A percentile compares a stretch with the other conserved stretches of the same genome.
phyloP scores from a whole-genome alignment of 306 rosid species.

The Luffa aegyptiaca region DNA sequence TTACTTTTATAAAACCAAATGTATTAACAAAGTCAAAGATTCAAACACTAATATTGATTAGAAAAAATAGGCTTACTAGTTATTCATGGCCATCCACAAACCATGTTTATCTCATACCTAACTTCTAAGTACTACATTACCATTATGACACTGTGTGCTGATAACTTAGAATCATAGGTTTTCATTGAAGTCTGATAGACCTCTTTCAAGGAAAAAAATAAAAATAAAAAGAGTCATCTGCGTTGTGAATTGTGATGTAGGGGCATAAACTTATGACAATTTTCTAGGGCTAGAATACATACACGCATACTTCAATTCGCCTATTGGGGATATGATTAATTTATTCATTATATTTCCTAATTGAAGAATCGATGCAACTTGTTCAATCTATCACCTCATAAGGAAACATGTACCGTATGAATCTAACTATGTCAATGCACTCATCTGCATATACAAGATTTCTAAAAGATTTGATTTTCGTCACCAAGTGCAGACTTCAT shows the following conservation, averaged over 20 bases:
- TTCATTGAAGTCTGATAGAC: not conserved
- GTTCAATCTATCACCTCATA: not conserved
- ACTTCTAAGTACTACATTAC: not conserved
- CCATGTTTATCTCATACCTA: not conserved
- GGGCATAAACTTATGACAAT: not conserved
- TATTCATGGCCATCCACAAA: not conserved
- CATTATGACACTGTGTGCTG: not conserved
- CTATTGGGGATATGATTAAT: not conserved
- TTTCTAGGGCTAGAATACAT: not conserved
- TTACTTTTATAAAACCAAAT: not conserved
- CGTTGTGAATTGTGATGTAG: no score
- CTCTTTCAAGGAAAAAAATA: not conserved
- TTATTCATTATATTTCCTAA: not conserved
- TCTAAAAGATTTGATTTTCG: not conserved
- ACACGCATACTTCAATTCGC: not conserved
- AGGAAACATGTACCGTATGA: not conserved
- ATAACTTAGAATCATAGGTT: not conserved
- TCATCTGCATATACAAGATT: not conserved
- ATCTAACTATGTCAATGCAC: not conserved
- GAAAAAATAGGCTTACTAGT: not conserved
- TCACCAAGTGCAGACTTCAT: not conserved
- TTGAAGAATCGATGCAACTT: not conserved
- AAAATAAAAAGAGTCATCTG: not conserved
- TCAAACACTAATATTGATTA: not conserved
- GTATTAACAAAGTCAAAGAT: not conserved